A percentile compares a stretch with the other conserved stretches of the same genome.
phyloP scores from a whole-genome alignment of 768 basidiomycete genomes.

The Macrolepiota fuliginosa region DNA sequence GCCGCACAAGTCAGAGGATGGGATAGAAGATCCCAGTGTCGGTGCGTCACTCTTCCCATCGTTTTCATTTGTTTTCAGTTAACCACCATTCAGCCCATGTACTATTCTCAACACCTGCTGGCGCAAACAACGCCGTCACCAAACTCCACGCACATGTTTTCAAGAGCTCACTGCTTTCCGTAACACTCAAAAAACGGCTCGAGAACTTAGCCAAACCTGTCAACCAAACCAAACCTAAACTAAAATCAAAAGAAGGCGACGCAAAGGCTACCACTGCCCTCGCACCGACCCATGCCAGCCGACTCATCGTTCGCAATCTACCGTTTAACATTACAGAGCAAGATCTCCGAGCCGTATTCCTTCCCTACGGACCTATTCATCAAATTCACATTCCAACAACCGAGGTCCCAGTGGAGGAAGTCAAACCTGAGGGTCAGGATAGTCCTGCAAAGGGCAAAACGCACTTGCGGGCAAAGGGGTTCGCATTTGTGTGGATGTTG shows the following conservation, averaged over 20 bases:
- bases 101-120: slow-evolving; percentile 63
- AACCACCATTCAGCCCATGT: slow-evolving; percentile 54
- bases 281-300: slow-evolving; percentile 67
- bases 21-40: slow-evolving; percentile 42
- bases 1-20: slow-evolving; percentile 52
- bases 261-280: slow-evolving; percentile 22
- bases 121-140: slow-evolving; percentile 67
- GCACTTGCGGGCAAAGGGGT: slow-evolving; percentile 62
- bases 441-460: slow-evolving; percentile 19
- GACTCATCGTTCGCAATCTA: slow-evolving; percentile 90
- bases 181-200: slow-evolving; percentile 82
- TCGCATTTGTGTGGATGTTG: slow-evolving; percentile 95
- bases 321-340: slow-evolving; percentile 81
- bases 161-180: slow-evolving; percentile 85
- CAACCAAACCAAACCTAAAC: slow-evolving; percentile 18
- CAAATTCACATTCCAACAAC: slow-evolving; percentile 75
- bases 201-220: slow-evolving; percentile 59
- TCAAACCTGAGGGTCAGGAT: slow-evolving; percentile 27
- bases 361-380: slow-evolving; percentile 84
- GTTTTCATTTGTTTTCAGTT: background rate
- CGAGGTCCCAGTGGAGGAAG: slow-evolving; percentile 25
- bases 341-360: slow-evolving; percentile 82
- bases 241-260: slow-evolving; percentile 24
- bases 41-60: slow-evolving; percentile 34
- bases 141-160: slow-evolving; percentile 93